These are phyloP conservation scores for Phytophthora lateralis DNA, from an alignment of 352 stramenopile species.

Conservation along the genomic window DNA sequence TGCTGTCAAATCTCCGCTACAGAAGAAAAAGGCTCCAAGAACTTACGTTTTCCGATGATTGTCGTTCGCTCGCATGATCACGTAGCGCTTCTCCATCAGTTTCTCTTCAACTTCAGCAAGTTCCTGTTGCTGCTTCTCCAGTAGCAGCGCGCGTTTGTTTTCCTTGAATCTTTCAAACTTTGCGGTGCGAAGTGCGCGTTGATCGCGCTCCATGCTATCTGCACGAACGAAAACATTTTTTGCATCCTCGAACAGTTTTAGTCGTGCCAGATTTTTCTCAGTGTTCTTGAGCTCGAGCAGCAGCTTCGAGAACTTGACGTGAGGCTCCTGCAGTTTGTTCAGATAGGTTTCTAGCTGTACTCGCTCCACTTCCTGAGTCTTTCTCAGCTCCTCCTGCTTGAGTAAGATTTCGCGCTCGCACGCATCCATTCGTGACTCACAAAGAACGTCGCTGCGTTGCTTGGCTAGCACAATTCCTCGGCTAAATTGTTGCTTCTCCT, in stretches of 20 bases:
- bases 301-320: slow-evolving; percentile 73
- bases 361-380: slow-evolving; percentile 64
- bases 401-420: slow-evolving; percentile 53
- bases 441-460: slow-evolving; percentile 43
- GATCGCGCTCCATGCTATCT: slow-evolving; percentile 66
- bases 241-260: slow-evolving; percentile 77
- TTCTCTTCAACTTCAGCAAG: slow-evolving; percentile 67
- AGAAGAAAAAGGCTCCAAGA: not conserved
- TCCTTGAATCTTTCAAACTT: slow-evolving; percentile 72
- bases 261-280: slow-evolving; percentile 61
- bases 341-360: slow-evolving; percentile 71
- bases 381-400: slow-evolving; percentile 55
- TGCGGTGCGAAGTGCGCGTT: slow-evolving; percentile 45
- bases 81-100: slow-evolving; percentile 75
- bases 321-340: slow-evolving; percentile 55
- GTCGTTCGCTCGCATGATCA: slow-evolving; percentile 62
- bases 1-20: not conserved
- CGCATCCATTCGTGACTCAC: slow-evolving; percentile 25
- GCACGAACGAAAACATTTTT: slow-evolving; percentile 68
- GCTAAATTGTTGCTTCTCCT: slow-evolving; percentile 56
- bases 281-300: slow-evolving; percentile 77
- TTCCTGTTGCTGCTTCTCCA: slow-evolving; percentile 63
- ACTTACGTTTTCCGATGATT: slow-evolving; percentile 59
- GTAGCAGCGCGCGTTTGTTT: slow-evolving; percentile 51
- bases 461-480: slow-evolving; percentile 49